phyloP scores from a whole-genome alignment of 805 yeast species.

The Priceomyces carsonii region DNA sequence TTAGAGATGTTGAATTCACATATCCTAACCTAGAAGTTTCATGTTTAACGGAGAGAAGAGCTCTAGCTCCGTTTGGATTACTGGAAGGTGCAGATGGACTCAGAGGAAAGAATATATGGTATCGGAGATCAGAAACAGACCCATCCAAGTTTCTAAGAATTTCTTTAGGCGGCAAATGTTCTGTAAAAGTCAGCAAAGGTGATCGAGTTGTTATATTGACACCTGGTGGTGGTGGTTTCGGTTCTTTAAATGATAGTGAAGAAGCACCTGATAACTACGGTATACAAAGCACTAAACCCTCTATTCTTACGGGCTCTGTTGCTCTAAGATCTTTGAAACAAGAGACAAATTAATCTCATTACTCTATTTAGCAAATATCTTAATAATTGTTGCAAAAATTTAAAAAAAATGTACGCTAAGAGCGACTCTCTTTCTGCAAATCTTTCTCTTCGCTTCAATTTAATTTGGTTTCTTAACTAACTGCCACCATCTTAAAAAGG shows the following conservation, averaged over 20 bases:
- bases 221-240: conserved; percentile 50
- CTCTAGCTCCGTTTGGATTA: conserved; percentile 82
- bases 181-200: conserved; percentile 34
- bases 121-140: conserved; percentile 16
- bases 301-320: conserved; percentile 36
- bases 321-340: conserved; percentile 34
- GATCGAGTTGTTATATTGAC: conserved; percentile 42
- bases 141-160: conserved; percentile 18
- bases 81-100: conserved; percentile 78
- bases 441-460: no score
- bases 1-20: conserved; percentile 79
- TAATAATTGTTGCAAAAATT: no score
- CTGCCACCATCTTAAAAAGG: no score
- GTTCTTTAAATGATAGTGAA: conserved; percentile 11
- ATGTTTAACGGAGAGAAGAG: conserved; percentile 82
- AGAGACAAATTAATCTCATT: conserved; percentile 31
- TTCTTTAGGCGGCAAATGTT: conserved; percentile 34
- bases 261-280: conserved; percentile 18
- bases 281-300: conserved; percentile 22
- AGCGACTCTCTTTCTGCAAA: no score
- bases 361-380: no score
- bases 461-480: no score
- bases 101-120: conserved; percentile 56
- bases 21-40: conserved; percentile 55
- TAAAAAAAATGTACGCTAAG: no score